A percentile compares a stretch with the other conserved stretches of the same genome.
Evolutionary conservation across 441 rosid genomes (phyloP).

Genomic region (Syzygium malaccense): DNA sequence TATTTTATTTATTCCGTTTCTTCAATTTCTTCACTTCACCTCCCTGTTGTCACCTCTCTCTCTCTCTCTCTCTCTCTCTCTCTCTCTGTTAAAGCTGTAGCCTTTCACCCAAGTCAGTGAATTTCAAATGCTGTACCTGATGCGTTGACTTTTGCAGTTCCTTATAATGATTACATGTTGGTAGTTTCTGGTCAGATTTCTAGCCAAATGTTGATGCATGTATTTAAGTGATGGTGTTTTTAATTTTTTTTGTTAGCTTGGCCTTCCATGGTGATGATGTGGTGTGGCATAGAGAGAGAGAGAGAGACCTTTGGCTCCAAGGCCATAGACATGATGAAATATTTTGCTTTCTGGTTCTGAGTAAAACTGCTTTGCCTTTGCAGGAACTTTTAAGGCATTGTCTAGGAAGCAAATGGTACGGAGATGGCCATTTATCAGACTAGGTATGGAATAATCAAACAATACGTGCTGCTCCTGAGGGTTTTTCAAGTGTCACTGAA

Average conservation of each 20-base stretch:
- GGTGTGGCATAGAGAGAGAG: neutral
- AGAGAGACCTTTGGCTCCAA: neutral
- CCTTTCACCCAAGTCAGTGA: neutral
- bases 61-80: neutral
- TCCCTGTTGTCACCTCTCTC: neutral
- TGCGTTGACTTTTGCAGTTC: neutral
- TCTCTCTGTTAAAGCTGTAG: neutral
- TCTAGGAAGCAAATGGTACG: neutral
- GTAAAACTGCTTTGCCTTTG: neutral
- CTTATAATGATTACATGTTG: neutral
- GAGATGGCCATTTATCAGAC: neutral
- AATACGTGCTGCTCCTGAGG: neutral
- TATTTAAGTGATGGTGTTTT: neutral
- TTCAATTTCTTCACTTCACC: neutral
- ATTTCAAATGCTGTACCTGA: neutral
- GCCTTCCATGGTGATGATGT: neutral
- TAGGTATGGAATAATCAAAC: neutral
- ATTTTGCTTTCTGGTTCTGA: neutral
- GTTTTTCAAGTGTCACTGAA: neutral
- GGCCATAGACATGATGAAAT: neutral
- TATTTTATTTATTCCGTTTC: neutral
- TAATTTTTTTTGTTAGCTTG: neutral
- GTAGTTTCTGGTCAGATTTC: neutral
- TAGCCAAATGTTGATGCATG: neutral
- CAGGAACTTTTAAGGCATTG: neutral